These are phyloP conservation scores for Seiridium unicorne DNA, from an alignment of 2,329 filamentous ascomycete genomes.

Conservation along the genomic window DNA sequence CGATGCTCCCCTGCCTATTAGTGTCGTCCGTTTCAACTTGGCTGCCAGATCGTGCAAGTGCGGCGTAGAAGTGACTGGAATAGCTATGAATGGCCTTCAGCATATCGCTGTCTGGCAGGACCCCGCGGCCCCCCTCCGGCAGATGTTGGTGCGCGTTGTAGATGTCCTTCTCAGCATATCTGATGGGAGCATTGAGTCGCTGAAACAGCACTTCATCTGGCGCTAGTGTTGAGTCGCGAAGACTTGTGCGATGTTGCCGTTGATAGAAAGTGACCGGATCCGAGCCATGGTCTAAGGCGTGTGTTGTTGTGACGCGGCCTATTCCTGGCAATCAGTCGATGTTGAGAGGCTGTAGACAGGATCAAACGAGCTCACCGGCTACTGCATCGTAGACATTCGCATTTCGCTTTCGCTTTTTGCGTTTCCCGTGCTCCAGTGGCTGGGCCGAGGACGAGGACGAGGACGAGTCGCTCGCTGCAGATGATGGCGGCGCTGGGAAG, in stretches of 20 bases:
- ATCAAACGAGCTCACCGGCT: slow-evolving; percentile 51
- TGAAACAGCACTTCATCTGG: slow-evolving; percentile 74
- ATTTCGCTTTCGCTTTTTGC: slow-evolving; percentile 24
- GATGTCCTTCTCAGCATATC: slow-evolving; percentile 69
- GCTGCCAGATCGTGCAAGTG: slow-evolving; percentile 24
- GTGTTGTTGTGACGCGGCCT: slow-evolving; percentile 35
- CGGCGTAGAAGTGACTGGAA: slow-evolving; percentile 63
- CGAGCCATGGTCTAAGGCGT: slow-evolving; percentile 20
- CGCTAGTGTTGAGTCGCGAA: slow-evolving; percentile 42
- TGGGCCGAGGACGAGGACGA: slow-evolving; percentile 12
- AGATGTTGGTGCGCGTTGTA: slow-evolving; percentile 66
- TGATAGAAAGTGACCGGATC: slow-evolving; percentile 12
- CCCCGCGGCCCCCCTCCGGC: slow-evolving; percentile 39
- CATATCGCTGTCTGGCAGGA: slow-evolving; percentile 67
- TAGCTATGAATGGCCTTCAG: slow-evolving; percentile 69
- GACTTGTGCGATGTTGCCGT: slow-evolving; percentile 18
- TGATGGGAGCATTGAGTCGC: slow-evolving; percentile 59
- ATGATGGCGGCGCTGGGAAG: slow-evolving; percentile 15
- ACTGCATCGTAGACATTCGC: slow-evolving; percentile 72
- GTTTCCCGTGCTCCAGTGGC: slow-evolving; percentile 12
- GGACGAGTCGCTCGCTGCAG: slow-evolving; percentile 14
- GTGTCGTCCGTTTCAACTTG: not conserved
- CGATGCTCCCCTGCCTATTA: slow-evolving; percentile 26
- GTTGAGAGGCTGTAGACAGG: not conserved
- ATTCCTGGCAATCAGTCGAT: not conserved